These are phyloP conservation scores for Cryptococcus floricola DNA, from an alignment of 1,284 basidiomycete species.

Conservation along the genomic window DNA sequence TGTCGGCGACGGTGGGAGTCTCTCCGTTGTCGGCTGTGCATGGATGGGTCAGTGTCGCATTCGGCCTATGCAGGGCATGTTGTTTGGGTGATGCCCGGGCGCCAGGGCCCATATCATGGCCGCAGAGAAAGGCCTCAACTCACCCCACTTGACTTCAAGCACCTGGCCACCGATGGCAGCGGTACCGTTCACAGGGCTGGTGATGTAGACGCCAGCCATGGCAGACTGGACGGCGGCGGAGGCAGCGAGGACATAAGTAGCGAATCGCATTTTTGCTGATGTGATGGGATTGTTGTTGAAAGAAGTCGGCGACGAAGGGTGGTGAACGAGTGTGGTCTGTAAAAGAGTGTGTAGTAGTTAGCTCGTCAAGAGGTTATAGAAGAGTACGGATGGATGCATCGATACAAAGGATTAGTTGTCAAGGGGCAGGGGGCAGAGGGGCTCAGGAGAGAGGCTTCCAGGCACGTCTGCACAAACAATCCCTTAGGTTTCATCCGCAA, in stretches of 20 bases:
- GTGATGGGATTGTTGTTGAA: background rate
- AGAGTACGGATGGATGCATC: background rate
- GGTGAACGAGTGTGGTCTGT: conserved; percentile 29
- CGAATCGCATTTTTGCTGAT: conserved; percentile 23
- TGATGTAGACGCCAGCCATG: conserved; percentile 46
- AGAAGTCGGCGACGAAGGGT: background rate
- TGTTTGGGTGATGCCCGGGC: background rate
- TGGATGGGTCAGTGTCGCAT: background rate
- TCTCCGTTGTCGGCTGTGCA: conserved; percentile 55
- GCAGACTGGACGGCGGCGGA: conserved; percentile 37
- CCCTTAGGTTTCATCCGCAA: too few species aligned
- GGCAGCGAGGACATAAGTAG: conserved; percentile 51
- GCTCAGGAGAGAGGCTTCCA: background rate
- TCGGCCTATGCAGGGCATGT: background rate
- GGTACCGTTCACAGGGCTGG: conserved; percentile 52
- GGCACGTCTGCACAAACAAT: too few species aligned
- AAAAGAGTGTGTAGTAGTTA: background rate
- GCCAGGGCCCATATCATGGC: background rate
- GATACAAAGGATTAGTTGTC: background rate
- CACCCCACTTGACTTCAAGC: conserved; percentile 62
- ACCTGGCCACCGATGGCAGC: conserved; percentile 59
- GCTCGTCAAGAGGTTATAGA: conserved; percentile 8
- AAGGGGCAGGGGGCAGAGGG: background rate
- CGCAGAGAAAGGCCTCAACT: conserved; percentile 11
- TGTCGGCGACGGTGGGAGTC: conserved; percentile 57